A percentile compares a stretch with the other conserved stretches of the same genome.
These are phyloP conservation scores for Pulveroboletus sp. DNA, from an alignment of 768 basidiomycete species.

Conservation along the genomic window DNA sequence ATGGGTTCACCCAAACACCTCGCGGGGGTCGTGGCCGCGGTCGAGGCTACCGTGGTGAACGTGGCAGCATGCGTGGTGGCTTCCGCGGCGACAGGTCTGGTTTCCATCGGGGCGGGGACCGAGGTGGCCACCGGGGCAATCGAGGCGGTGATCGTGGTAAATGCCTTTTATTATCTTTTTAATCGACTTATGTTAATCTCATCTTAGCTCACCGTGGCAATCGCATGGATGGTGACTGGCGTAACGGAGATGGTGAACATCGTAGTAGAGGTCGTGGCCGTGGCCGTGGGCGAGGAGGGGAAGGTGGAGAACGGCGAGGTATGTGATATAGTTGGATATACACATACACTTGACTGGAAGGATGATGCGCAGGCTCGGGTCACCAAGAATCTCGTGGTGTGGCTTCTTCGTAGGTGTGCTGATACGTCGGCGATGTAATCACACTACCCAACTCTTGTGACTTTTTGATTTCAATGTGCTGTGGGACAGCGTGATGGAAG, in stretches of 20 bases:
- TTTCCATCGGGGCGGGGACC: constrained; percentile 37
- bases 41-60: constrained; percentile 41
- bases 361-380: constrained; percentile 12
- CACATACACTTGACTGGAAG: not conserved
- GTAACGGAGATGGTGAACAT: constrained; percentile 41
- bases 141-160: constrained; percentile 30
- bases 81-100: constrained; percentile 37
- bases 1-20: constrained; percentile 53
- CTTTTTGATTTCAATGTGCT: not conserved
- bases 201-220: constrained; percentile 16
- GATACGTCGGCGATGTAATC: not conserved
- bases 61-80: constrained; percentile 40
- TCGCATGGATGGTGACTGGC: constrained; percentile 43
- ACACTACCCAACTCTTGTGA: not conserved
- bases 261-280: constrained; percentile 42
- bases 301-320: constrained; percentile 41
- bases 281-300: constrained; percentile 42
- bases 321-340: constrained; percentile 10
- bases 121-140: constrained; percentile 34
- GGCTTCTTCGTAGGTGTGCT: constrained; percentile 15
- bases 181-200: not conserved
- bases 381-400: constrained; percentile 22
- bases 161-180: not conserved
- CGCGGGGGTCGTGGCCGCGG: constrained; percentile 50
- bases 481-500: not conserved